These are phyloP conservation scores for Fusarium tjaetaba DNA, from an alignment of 2,329 filamentous ascomycete genomes.

Conservation along the genomic window DNA sequence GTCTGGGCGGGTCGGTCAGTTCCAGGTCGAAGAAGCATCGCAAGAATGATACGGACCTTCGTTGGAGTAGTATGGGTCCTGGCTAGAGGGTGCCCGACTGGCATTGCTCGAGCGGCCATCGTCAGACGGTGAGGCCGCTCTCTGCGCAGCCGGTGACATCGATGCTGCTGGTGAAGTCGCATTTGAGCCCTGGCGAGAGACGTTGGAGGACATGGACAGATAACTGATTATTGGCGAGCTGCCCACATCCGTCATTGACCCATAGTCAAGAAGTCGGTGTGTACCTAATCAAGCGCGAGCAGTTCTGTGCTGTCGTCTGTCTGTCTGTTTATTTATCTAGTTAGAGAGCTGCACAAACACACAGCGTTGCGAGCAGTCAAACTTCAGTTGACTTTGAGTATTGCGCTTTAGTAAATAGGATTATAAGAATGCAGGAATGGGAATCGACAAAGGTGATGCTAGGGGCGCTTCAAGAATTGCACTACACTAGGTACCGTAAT, in stretches of 20 bases:
- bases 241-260: slow-evolving; percentile 47
- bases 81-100: slow-evolving; percentile 43
- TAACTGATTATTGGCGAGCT: slow-evolving; percentile 45
- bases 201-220: slow-evolving; percentile 35
- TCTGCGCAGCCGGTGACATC: slow-evolving; percentile 41
- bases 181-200: slow-evolving; percentile 32
- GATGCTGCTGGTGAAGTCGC: slow-evolving; percentile 42
- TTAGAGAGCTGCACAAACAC: neutral
- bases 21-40: neutral
- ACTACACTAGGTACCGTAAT: slow-evolving; percentile 3
- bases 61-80: slow-evolving; percentile 65
- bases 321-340: neutral
- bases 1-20: slow-evolving; percentile 64
- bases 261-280: slow-evolving; percentile 44
- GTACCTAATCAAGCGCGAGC: slow-evolving; percentile 7
- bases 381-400: neutral
- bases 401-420: neutral
- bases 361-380: neutral
- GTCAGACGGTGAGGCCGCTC: slow-evolving; percentile 40
- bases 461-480: neutral
- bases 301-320: neutral
- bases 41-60: slow-evolving; percentile 57
- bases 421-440: neutral
- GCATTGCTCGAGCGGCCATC: slow-evolving; percentile 43
- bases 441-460: slow-evolving; percentile 3